Evolutionary conservation across 805 yeast species (phyloP).

Genomic region (Lachancea thermotolerans): DNA sequence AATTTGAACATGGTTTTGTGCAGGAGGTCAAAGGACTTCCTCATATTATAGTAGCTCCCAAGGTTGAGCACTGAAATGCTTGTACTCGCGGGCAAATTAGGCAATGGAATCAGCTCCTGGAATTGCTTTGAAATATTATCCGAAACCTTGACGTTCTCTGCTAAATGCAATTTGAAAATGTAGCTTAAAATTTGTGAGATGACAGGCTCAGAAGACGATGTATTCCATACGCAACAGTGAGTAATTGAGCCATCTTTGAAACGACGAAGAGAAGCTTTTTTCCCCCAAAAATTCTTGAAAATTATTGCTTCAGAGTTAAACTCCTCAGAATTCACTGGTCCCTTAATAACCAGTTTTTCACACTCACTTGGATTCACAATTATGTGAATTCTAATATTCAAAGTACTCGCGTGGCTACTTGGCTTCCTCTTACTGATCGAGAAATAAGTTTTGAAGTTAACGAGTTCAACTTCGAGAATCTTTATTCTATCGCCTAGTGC

Average conservation of each 20-base stretch:
- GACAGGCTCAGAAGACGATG: conserved; percentile 52
- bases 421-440: conserved; percentile 49
- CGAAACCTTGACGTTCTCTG: conserved; percentile 30
- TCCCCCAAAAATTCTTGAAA: conserved; percentile 87
- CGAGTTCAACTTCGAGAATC: conserved; percentile 31
- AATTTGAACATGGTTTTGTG: conserved; percentile 45
- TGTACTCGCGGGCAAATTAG: conserved; percentile 51
- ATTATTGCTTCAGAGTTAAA: conserved; percentile 45
- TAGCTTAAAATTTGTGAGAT: conserved; percentile 59
- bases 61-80: conserved; percentile 44
- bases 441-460: conserved; percentile 27
- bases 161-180: conserved; percentile 57
- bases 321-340: conserved; percentile 64
- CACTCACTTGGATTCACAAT: conserved; percentile 62
- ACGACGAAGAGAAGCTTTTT: conserved; percentile 74
- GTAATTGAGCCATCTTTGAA: conserved; percentile 88
- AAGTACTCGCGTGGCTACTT: conserved; percentile 25
- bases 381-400: conserved; percentile 50
- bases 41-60: conserved; percentile 37
- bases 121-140: conserved; percentile 37
- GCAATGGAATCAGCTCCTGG: conserved; percentile 49
- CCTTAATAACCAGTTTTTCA: conserved; percentile 79
- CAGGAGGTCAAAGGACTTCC: conserved; percentile 52
- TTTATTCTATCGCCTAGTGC: conserved; percentile 48
- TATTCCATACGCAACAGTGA: conserved; percentile 84